Percentiles rank a stretch among this genome's conserved stretches.
Conservation (phyloP, 208 protist genomes). For the Plasmodiophora brassicae region DNA sequence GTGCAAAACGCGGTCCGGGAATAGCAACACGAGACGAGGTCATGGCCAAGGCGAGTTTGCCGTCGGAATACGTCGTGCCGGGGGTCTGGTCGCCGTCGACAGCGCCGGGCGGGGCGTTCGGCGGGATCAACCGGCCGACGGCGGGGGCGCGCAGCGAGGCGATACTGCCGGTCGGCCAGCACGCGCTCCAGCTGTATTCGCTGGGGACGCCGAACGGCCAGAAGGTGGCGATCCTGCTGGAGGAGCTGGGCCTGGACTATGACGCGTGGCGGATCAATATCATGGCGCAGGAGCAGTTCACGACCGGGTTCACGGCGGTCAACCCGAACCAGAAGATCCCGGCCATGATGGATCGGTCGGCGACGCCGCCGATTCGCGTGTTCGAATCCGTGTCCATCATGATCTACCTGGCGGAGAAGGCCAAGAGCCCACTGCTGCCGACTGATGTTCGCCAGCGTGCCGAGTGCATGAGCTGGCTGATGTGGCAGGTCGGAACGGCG, state of each 20-base stretch:
- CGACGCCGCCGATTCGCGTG: conserved; percentile 46
- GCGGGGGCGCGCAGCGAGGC: background rate
- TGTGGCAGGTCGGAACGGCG: conserved; percentile 62
- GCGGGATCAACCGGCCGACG: conserved; percentile 7
- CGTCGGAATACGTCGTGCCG: background rate
- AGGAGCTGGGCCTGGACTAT: conserved; percentile 39
- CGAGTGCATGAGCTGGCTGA: conserved; percentile 65
- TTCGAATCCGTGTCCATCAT: conserved; percentile 71
- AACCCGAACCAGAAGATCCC: conserved; percentile 74
- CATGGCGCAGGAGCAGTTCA: conserved; percentile 50
- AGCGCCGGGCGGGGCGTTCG: background rate
- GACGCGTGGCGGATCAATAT: conserved; percentile 39
- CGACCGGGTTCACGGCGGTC: conserved; percentile 55
- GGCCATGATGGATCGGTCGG: conserved; percentile 56
- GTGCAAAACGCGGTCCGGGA: no score
- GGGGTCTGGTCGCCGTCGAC: background rate
- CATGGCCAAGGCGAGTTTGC: no score
- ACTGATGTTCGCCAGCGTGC: conserved; percentile 33
- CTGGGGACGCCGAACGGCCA: conserved; percentile 48
- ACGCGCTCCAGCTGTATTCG: conserved; percentile 45
- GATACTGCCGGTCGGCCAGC: conserved; percentile 33
- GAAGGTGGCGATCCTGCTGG: conserved; percentile 48
- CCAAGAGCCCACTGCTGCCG: conserved; percentile 55
- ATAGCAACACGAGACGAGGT: no score
- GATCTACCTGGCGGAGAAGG: conserved; percentile 70